Base-by-base conservation (phyloP, 768 basidiomycete genomes). In the Leccinum variicolor region DNA sequence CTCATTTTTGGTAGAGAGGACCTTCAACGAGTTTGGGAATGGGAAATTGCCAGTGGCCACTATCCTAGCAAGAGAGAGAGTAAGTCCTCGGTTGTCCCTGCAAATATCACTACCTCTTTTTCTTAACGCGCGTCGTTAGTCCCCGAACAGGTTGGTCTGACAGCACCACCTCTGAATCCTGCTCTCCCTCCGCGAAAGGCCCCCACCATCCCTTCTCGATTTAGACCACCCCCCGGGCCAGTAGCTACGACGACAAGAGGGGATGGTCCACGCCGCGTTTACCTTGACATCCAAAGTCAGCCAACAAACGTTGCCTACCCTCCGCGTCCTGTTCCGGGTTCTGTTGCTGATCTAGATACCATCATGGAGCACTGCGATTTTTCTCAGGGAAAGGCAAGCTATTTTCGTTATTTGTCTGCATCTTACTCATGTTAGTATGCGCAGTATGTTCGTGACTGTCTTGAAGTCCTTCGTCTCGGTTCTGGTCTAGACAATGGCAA, bases 381-480 rank as follows among this genome's bases (percentile, higher is more conserved):
- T 70, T 84, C 85, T 15, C 79, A 84, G 60, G 81, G 83, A 64
- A 91, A 92, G 79, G 91, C 89, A 52, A 60, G 28, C 23, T 14
- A 25, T 55, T 45, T 49, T 26, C 17, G 41, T 52, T 49, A 10
- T 33, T 3, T 21, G 39, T 41, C 15, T 41, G 28, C 34, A 29
- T 54, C 57, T 53, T 10, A 26, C 58, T 64, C 57, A 69, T 53
- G 60, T 15, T 47, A 25, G 26, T 48, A 33, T 25, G 47, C 29
- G 21, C 68, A 97, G 91, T 95, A 91, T 75, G 96, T 98, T n/a
- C 86, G 96, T 41, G 97, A 98, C 69, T 99, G 97, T 66, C 78
- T 99, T 41, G 95, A 98, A 72, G 87, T 96, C 47, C 81, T 99
- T 26, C 84, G 96, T n/a, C 76, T 94, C 13, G 96, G 95, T 3